A percentile compares a stretch with the other conserved stretches of the same genome.
Evolutionary conservation across 1,284 basidiomycete species (phyloP).

Genomic region (Rhizopogon hawkerae): DNA sequence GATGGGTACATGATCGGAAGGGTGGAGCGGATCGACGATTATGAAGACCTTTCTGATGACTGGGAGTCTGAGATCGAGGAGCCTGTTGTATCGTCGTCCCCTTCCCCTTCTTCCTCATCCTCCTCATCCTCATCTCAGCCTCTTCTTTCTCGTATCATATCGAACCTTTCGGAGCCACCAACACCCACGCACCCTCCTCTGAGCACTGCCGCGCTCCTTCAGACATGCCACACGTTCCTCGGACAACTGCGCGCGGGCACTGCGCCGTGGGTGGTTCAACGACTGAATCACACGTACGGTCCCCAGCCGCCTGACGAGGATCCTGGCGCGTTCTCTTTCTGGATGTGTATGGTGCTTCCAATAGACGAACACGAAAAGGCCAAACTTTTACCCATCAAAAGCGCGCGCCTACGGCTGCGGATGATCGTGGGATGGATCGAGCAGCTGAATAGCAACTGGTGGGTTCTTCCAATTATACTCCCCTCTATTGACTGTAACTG

Average conservation of each 20-base stretch:
- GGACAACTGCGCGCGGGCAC: conserved; percentile 72
- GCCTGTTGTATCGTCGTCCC: conserved; percentile 8
- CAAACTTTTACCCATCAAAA: conserved; percentile 84
- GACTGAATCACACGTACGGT: conserved; percentile 71
- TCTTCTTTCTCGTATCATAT: conserved; percentile 12
- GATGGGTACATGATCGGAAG: conserved; percentile 88
- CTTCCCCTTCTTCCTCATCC: conserved; percentile 10
- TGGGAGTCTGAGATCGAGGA: conserved; percentile 18
- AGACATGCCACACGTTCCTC: conserved; percentile 72
- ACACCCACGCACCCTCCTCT: conserved; percentile 21
- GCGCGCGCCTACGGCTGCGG: conserved; percentile 67
- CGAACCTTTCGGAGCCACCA: conserved; percentile 12
- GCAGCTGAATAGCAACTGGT: conserved; percentile 63
- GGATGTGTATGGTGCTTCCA: conserved; percentile 89
- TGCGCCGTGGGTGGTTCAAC: conserved; percentile 86
- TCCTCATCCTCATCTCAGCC: conserved; percentile 11
- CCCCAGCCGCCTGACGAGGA: conserved; percentile 61
- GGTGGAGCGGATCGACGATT: conserved; percentile 58
- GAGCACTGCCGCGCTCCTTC: conserved; percentile 68
- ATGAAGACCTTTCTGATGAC: conserved; percentile 36
- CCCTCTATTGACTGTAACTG: conserved; percentile 10
- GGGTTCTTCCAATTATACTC: conserved; percentile 19
- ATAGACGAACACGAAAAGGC: conserved; percentile 93
- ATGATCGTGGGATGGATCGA: conserved; percentile 94
- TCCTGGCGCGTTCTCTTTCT: conserved; percentile 72